A percentile compares a stretch with the other conserved stretches of the same genome.
Conservation (phyloP, 306 rosid genomes). For the Prinsepia uniflora region DNA sequence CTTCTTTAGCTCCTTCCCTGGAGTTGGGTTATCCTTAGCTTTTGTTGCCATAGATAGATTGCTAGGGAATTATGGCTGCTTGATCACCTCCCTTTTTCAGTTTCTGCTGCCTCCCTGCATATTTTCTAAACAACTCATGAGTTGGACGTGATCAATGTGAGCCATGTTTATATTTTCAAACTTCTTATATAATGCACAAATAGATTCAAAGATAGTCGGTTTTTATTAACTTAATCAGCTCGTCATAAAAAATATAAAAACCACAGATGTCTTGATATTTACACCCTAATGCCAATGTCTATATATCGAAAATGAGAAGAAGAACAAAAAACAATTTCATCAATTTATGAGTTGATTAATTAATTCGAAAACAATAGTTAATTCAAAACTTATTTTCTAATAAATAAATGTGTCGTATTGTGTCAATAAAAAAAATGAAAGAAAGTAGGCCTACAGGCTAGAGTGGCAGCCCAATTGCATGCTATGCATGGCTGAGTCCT, state of each 20-base stretch:
- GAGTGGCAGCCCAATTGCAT: constrained; percentile 6
- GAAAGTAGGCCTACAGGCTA: not conserved
- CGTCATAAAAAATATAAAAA: too few species aligned
- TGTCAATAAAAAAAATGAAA: not conserved
- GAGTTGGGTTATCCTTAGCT: constrained; percentile 35
- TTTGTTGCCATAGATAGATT: constrained; percentile 60
- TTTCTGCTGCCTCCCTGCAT: constrained; percentile 21
- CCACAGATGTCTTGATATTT: too few species aligned
- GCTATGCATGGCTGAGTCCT: not conserved
- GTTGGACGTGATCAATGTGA: not conserved
- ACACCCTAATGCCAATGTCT: too few species aligned
- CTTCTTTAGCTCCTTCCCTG: constrained; percentile 55
- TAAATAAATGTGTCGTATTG: too few species aligned
- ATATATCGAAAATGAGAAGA: too few species aligned
- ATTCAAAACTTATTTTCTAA: too few species aligned
- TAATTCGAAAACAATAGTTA: too few species aligned
- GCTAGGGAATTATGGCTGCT: not conserved
- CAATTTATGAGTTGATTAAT: too few species aligned
- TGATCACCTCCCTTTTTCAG: constrained; percentile 2
- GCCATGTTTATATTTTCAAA: not conserved
- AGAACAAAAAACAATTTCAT: too few species aligned
- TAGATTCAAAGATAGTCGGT: too few species aligned
- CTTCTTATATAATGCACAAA: too few species aligned
- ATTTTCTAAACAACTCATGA: not conserved
- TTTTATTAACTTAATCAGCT: too few species aligned